phyloP scores from a whole-genome alignment of 768 basidiomycete species.

The Boletus insuetus region DNA sequence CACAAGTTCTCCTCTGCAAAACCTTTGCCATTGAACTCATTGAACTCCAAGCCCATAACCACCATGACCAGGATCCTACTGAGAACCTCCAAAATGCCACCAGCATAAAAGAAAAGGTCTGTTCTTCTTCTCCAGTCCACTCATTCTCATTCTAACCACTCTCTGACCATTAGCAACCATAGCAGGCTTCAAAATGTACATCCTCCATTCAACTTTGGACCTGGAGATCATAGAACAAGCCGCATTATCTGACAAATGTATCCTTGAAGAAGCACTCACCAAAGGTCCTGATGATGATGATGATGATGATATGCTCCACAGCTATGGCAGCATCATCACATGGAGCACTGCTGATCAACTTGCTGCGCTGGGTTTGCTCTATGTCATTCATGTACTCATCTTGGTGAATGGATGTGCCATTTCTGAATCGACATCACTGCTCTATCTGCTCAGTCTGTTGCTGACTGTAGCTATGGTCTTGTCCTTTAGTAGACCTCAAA shows the following conservation, averaged over 20 bases:
- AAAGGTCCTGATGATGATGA: constrained; percentile 47
- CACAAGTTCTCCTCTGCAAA: too few relatives aligned
- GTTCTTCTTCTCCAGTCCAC: too few relatives aligned
- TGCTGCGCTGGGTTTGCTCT: constrained; percentile 68
- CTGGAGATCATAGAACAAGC: constrained; percentile 60
- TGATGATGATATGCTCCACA: constrained; percentile 47
- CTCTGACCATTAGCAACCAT: too few relatives aligned
- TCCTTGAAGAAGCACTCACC: constrained; percentile 47
- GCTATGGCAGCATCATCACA: constrained; percentile 67
- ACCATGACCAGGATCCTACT: too few relatives aligned
- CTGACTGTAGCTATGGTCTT: neutral
- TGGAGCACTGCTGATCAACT: constrained; percentile 71
- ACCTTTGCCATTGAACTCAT: too few relatives aligned
- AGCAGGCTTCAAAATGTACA: constrained; percentile 75
- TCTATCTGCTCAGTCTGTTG: neutral
- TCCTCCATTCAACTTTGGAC: constrained; percentile 74
- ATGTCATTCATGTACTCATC: constrained; percentile 79
- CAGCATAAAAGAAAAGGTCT: too few relatives aligned
- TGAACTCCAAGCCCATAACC: too few relatives aligned
- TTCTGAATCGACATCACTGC: constrained; percentile 54
- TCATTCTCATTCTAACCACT: too few relatives aligned
- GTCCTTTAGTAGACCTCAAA: constrained; percentile 63
- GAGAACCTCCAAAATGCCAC: too few relatives aligned
- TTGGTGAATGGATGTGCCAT: constrained; percentile 77
- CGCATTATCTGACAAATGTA: constrained; percentile 43